phyloP scores from a whole-genome alignment of 1,284 basidiomycete genomes.

The Ustilago bromivora region DNA sequence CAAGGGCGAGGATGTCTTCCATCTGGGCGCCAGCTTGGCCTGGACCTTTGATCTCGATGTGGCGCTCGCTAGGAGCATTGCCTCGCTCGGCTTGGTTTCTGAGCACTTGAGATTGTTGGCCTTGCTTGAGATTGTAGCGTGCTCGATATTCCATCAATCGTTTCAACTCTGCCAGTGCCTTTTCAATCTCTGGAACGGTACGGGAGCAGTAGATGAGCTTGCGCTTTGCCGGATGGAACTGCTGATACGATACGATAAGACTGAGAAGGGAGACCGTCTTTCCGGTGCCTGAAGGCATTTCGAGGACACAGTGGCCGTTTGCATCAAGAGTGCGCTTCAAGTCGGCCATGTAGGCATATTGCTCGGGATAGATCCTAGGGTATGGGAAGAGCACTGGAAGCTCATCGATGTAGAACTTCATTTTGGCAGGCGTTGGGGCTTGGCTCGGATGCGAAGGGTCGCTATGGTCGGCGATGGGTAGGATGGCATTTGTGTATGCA shows the following conservation, averaged over 20 bases:
- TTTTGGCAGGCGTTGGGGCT: constrained; percentile 67
- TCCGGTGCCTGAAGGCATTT: constrained; percentile 99
- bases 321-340: constrained; percentile 96
- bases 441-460: neutral
- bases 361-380: constrained; percentile 77
- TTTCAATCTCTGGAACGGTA: constrained; percentile 99
- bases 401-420: constrained; percentile 98
- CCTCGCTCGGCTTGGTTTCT: constrained; percentile 63
- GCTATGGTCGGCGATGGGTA: neutral
- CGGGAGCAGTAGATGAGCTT: constrained; percentile 99
- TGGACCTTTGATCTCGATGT: constrained; percentile 44
- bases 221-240: constrained; percentile 91
- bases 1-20: constrained; percentile 84
- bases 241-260: constrained; percentile 94
- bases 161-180: constrained; percentile 95
- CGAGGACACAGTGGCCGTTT: constrained; percentile 91
- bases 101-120: constrained; percentile 78
- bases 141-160: constrained; percentile 89
- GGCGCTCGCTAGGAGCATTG: constrained; percentile 33
- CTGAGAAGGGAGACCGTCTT: constrained; percentile 98
- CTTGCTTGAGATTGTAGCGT: constrained; percentile 71
- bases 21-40: constrained; percentile 51
- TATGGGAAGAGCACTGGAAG: constrained; percentile 73
- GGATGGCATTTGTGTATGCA: neutral
- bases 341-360: constrained; percentile 99